phyloP scores from a whole-genome alignment of 495 filamentous ascomycete genomes.

The Mytilinidion resinicola region DNA sequence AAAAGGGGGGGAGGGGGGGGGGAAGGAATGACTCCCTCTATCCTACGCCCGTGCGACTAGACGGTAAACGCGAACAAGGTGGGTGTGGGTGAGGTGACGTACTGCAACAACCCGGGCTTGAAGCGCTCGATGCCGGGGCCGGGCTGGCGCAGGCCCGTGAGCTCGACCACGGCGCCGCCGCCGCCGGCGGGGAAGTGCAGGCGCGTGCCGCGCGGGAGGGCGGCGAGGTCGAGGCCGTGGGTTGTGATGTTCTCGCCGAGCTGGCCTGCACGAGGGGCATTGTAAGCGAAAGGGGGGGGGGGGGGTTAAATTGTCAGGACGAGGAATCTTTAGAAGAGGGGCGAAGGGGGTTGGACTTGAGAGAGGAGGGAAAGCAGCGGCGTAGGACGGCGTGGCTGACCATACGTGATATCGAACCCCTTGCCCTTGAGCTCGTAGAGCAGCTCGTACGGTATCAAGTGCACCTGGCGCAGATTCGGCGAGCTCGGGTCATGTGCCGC shows the following conservation, averaged over 20 bases:
- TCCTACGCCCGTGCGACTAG: too few relatives aligned
- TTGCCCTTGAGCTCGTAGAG: slow-evolving; percentile 2
- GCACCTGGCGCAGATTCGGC: slow-evolving; percentile 9
- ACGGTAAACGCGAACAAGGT: too few relatives aligned
- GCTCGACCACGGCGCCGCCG: background rate
- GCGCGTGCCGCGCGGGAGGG: background rate
- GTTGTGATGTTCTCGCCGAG: slow-evolving; percentile 14
- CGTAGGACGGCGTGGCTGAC: too few relatives aligned
- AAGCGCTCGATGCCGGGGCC: slow-evolving; percentile 4
- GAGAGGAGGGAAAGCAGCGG: too few relatives aligned
- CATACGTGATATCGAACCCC: background rate
- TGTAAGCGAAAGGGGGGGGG: too few relatives aligned
- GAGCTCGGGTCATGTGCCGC: background rate
- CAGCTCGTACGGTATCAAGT: slow-evolving; percentile 10
- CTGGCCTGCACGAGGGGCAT: too few relatives aligned
- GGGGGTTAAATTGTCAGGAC: too few relatives aligned
- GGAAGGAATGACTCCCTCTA: too few relatives aligned
- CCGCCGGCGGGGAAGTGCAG: slow-evolving; percentile 6
- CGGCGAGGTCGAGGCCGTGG: slow-evolving; percentile 1
- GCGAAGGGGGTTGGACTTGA: too few relatives aligned
- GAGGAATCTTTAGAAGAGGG: too few relatives aligned
- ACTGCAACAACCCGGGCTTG: slow-evolving; percentile 2
- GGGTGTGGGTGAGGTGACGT: too few relatives aligned
- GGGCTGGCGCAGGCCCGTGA: slow-evolving; percentile 4
- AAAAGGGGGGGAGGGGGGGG: too few relatives aligned